Percentiles rank a stretch among this genome's conserved stretches.
Evolutionary conservation across 2,329 filamentous ascomycete species (phyloP).

Genomic region (Ceratocystis cubensis): DNA sequence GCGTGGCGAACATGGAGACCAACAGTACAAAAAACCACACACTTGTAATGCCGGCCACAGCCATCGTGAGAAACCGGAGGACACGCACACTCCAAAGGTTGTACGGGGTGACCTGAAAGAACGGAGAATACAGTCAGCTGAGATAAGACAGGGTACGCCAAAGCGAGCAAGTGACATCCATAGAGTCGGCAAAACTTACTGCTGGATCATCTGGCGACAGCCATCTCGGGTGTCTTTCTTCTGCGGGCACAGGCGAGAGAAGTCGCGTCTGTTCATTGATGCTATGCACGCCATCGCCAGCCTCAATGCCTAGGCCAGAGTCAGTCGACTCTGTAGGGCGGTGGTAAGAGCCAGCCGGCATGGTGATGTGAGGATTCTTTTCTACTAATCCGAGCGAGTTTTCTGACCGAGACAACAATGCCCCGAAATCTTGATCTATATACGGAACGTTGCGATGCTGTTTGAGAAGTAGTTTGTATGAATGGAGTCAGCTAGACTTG

Average conservation of each 20-base stretch:
- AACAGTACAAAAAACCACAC: conserved; percentile 88
- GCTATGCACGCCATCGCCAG: conserved; percentile 25
- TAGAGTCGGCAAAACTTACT: conserved; percentile 22
- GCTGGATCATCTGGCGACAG: conserved; percentile 35
- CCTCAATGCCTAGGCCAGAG: conserved; percentile 16
- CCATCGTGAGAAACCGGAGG: conserved; percentile 62
- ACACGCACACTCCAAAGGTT: conserved; percentile 86
- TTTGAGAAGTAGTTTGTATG: too few relatives aligned
- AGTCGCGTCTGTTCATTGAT: conserved; percentile 50
- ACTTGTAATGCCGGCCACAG: conserved; percentile 64
- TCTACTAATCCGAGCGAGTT: not conserved
- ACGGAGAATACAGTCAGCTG: not conserved
- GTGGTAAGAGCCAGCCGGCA: conserved; percentile 11
- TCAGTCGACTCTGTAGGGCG: conserved; percentile 3
- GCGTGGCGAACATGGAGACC: conserved; percentile 82
- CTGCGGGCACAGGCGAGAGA: conserved; percentile 54
- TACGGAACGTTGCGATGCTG: too few relatives aligned
- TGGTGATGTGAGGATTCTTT: not conserved
- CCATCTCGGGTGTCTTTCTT: conserved; percentile 27
- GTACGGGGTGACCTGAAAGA: conserved; percentile 60
- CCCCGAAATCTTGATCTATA: too few relatives aligned
- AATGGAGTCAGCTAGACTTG: too few relatives aligned
- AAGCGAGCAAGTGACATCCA: not conserved
- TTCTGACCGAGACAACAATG: not conserved
- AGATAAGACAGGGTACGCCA: not conserved